Evolutionary conservation across 2,329 filamentous ascomycete genomes (phyloP), one percentile per base, ranked within the genome.

Genomic region (Verticillium zaregamsianum): DNA sequence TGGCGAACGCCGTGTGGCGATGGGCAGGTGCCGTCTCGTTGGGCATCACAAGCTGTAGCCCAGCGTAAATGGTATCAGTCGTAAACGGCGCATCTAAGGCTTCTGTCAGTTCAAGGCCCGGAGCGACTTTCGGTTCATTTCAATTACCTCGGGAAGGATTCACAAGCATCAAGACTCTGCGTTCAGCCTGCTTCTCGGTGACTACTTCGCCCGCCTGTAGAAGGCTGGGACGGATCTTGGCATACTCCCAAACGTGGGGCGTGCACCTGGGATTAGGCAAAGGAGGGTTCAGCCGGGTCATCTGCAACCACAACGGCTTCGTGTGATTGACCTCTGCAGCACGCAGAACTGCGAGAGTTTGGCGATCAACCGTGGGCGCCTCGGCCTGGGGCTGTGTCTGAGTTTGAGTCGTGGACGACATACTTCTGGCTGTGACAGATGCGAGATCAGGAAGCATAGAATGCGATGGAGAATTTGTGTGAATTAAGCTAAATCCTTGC

Each of bases 51-150:
- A 85, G 74, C 68, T 85, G 83, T 0, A 84, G 74, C 3, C 82
- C 82, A 1, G 79, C 81, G 63, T 85, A 85, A 12, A 86, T 67
- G 2, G 82, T 84, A 67, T 85, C 83, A 3, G 82, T 84, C 1
- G 82, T 84, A 66, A 76, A 83, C 0, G 82, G 82, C 0, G 79
- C 79, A 63, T 77, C 79, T 79, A 57, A 33, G 55, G 55, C 56
- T 31, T 17, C 2, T 35, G 33, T 35, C 9, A 35, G 11, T 35
- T 14, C 8, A 14, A 35, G 2, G 33, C 33, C 14, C 33, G 14
- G 1, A 35, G 3, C 14, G 33, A 9, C 3, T 35, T 9, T 35
- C 14, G 14, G 9, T 35, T 39, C n/a, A 25, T 57, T 33, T 57
- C 5, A 20, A 62, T 59, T 1, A 69, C 71, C 64, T 65, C 70